A percentile compares a stretch with the other conserved stretches of the same genome.
These are phyloP conservation scores for Psilocybe tampanensis DNA, from an alignment of 768 basidiomycete genomes.

Conservation along the genomic window DNA sequence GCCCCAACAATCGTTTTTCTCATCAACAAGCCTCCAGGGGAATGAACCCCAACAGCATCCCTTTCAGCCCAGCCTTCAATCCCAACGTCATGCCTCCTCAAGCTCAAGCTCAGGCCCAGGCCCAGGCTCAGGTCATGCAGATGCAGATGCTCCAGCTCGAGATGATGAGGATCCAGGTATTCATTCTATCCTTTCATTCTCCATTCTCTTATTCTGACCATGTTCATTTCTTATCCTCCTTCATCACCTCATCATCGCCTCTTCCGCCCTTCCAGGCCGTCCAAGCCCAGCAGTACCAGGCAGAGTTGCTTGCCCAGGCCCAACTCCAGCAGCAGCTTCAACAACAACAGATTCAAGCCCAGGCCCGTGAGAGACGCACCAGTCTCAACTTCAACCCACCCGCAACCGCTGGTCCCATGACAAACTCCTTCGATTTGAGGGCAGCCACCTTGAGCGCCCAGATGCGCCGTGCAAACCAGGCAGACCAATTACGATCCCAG, in stretches of 20 bases:
- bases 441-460: conserved; percentile 56
- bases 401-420: conserved; percentile 73
- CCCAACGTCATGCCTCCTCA: conserved; percentile 48
- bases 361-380: conserved; percentile 47
- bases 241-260: conserved; percentile 9
- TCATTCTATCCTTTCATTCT: conserved; percentile 11
- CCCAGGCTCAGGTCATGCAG: conserved; percentile 46
- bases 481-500: conserved; percentile 65
- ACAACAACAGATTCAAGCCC: conserved; percentile 34
- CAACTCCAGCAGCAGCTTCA: conserved; percentile 36
- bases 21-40: conserved; percentile 59
- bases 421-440: conserved; percentile 65
- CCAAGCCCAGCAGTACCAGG: conserved; percentile 78
- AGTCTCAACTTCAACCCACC: conserved; percentile 55
- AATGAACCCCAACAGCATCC: conserved; percentile 56
- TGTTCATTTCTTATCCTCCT: neutral
- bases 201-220: conserved; percentile 1
- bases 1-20: conserved; percentile 63
- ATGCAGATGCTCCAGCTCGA: conserved; percentile 88
- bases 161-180: conserved; percentile 79
- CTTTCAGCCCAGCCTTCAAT: conserved; percentile 55
- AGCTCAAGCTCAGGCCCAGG: conserved; percentile 34
- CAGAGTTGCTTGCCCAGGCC: conserved; percentile 64
- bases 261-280: conserved; percentile 49
- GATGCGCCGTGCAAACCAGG: conserved; percentile 69